phyloP scores from a whole-genome alignment of 2,329 filamentous ascomycete species.

The Anthostomella pinea region DNA sequence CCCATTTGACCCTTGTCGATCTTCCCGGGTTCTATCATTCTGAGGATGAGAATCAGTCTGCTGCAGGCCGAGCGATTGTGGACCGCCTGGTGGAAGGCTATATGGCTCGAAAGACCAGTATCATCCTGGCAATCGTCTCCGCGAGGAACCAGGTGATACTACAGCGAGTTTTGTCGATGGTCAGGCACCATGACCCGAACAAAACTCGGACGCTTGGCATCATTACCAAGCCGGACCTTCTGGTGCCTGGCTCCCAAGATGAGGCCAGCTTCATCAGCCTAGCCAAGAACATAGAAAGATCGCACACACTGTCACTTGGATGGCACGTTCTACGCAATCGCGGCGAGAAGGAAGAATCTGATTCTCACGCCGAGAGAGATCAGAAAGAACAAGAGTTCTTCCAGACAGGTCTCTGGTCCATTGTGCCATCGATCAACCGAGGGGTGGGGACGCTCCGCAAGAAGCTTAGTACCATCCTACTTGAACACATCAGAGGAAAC shows the following conservation, averaged over 20 bases:
- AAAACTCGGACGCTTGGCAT: slow-evolving; percentile 52
- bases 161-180: slow-evolving; percentile 49
- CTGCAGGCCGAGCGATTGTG: slow-evolving; percentile 31
- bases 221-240: slow-evolving; percentile 54
- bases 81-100: slow-evolving; percentile 46
- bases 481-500: slow-evolving; percentile 30
- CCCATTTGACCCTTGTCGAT: slow-evolving; percentile 52
- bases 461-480: slow-evolving; percentile 36
- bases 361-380: slow-evolving; percentile 28
- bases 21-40: slow-evolving; percentile 46
- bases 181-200: slow-evolving; percentile 40
- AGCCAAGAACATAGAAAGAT: slow-evolving; percentile 30
- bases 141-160: slow-evolving; percentile 49
- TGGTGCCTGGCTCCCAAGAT: slow-evolving; percentile 35
- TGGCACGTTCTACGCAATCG: slow-evolving; percentile 55
- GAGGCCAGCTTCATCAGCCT: slow-evolving; percentile 38
- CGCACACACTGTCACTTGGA: slow-evolving; percentile 38
- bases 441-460: slow-evolving; percentile 35
- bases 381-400: slow-evolving; percentile 33
- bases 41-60: slow-evolving; percentile 32
- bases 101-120: slow-evolving; percentile 55
- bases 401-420: slow-evolving; percentile 26
- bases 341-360: slow-evolving; percentile 28
- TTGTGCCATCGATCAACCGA: slow-evolving; percentile 27
- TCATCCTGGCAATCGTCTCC: slow-evolving; percentile 55